Evolutionary conservation across 1,284 basidiomycete genomes (phyloP).

Genomic region (Ganoderma lucidum): DNA sequence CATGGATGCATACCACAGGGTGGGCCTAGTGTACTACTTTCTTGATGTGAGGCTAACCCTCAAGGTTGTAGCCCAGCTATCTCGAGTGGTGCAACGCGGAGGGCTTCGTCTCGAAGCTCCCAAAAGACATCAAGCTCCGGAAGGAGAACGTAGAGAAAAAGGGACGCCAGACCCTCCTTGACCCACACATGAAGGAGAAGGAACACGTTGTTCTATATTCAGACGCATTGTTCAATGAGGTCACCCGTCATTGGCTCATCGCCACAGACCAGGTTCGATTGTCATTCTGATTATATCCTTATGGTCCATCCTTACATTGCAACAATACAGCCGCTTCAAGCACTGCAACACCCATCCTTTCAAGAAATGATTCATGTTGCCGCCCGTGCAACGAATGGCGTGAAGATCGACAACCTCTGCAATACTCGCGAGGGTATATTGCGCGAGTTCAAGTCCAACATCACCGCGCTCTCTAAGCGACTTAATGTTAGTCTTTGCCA

Average conservation of each 20-base stretch:
- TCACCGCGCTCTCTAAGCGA: constrained; percentile 37
- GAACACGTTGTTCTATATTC: background rate
- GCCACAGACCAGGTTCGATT: constrained; percentile 43
- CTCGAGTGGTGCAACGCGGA: background rate
- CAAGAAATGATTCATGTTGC: constrained; percentile 38
- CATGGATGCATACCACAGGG: background rate
- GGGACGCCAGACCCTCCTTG: background rate
- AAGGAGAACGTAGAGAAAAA: background rate
- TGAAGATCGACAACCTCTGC: constrained; percentile 36
- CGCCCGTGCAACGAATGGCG: constrained; percentile 27
- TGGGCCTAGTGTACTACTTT: background rate
- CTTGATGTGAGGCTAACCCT: no score
- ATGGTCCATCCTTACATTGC: constrained; percentile 7
- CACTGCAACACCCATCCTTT: constrained; percentile 38
- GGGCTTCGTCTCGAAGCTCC: background rate
- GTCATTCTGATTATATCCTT: constrained; percentile 17
- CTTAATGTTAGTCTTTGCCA: constrained; percentile 39
- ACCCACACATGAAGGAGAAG: background rate
- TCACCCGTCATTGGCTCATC: constrained; percentile 45
- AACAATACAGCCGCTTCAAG: constrained; percentile 34
- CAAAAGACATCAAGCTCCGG: background rate
- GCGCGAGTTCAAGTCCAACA: constrained; percentile 43
- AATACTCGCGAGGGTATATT: constrained; percentile 41
- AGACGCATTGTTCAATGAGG: constrained; percentile 1
- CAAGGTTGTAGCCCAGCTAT: background rate